Evolutionary conservation across 2,329 filamentous ascomycete genomes (phyloP).

Genomic region (Talaromyces sp.): DNA sequence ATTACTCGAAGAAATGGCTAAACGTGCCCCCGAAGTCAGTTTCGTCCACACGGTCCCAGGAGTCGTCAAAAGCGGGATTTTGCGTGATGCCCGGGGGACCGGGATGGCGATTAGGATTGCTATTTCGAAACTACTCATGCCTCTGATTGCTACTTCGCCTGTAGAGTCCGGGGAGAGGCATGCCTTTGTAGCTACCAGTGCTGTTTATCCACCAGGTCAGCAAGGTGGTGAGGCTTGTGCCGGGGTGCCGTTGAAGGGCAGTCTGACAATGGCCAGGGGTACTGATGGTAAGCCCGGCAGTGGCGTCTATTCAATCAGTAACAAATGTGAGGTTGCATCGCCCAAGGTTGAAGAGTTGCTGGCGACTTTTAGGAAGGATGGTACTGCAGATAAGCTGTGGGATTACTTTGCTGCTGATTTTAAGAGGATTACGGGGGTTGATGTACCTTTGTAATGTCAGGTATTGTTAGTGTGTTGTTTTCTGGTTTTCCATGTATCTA

Average conservation of each 20-base stretch:
- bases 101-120: neutral
- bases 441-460: neutral
- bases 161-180: neutral
- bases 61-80: conserved; percentile 48
- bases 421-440: conserved; percentile 4
- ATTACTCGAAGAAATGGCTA: conserved; percentile 49
- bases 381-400: conserved; percentile 8
- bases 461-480: neutral
- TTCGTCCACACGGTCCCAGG: conserved; percentile 53
- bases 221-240: neutral
- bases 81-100: conserved; percentile 22
- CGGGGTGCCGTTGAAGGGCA: neutral
- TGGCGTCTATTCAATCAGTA: conserved; percentile 6
- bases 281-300: conserved; percentile 5
- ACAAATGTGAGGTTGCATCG: conserved; percentile 2
- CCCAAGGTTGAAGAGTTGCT: conserved; percentile 3
- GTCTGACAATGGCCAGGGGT: neutral
- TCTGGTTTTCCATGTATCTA: no score
- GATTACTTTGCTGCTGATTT: conserved; percentile 7
- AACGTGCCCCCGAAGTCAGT: conserved; percentile 47
- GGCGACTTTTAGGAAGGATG: conserved; percentile 7
- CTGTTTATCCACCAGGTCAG: neutral
- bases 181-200: neutral
- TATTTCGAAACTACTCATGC: neutral
- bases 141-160: neutral